Conservation (phyloP, 805 yeast genomes). For the Yarrowia bubula region DNA sequence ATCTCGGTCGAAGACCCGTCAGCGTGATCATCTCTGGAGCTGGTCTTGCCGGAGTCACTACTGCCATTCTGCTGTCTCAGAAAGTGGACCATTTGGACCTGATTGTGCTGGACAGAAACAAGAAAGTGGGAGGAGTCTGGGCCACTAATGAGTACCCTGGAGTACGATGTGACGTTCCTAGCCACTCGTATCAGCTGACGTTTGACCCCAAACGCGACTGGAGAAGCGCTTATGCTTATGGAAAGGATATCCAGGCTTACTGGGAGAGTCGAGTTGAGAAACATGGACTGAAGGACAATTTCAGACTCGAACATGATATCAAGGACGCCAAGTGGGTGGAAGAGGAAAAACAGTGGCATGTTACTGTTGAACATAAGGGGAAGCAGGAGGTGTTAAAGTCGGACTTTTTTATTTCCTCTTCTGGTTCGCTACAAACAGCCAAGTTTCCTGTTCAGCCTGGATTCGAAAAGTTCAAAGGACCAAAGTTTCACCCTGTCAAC, state of each 20-base stretch:
- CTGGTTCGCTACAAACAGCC: conserved; percentile 37
- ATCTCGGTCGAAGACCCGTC: conserved; percentile 25
- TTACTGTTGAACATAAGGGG: conserved; percentile 16
- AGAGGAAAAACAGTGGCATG: not conserved
- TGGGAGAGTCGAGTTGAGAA: conserved; percentile 33
- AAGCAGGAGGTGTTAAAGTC: conserved; percentile 29
- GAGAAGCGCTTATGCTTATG: conserved; percentile 34
- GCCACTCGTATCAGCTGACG: conserved; percentile 36
- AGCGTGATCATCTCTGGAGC: conserved; percentile 37
- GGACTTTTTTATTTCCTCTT: conserved; percentile 34
- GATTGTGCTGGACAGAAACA: conserved; percentile 34
- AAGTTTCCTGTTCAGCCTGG: conserved; percentile 37
- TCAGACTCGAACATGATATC: conserved; percentile 30
- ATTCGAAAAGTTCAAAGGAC: conserved; percentile 36
- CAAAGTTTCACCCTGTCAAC: conserved; percentile 38
- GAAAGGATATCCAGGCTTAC: conserved; percentile 33
- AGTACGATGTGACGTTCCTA: conserved; percentile 35
- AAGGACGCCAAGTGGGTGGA: conserved; percentile 30
- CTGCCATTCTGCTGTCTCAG: conserved; percentile 32
- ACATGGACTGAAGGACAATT: conserved; percentile 32
- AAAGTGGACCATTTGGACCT: conserved; percentile 33
- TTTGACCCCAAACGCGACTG: conserved; percentile 37
- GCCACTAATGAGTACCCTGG: conserved; percentile 34
- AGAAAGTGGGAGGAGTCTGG: conserved; percentile 37
- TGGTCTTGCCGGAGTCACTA: conserved; percentile 36